Base-by-base conservation (phyloP, 169 alveolate genomes). In the Plasmodium cynomolgi region DNA sequence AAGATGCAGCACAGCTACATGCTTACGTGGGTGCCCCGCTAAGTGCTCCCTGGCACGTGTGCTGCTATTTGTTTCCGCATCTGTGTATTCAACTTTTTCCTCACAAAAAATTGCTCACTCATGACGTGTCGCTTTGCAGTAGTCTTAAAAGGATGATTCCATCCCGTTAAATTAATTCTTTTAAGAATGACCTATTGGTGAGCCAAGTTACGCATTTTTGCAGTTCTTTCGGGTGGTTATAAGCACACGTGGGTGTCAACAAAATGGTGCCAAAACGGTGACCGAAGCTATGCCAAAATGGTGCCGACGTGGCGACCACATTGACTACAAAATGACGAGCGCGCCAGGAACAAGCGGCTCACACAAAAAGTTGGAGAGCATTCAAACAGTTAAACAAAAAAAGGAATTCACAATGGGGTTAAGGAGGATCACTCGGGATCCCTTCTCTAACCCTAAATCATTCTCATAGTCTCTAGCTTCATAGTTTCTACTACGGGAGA, bases 401-500 rank as follows among this genome's bases (percentile, higher is more conserved):
- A 29, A 50, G 23, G 11, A n/a, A 33, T 84, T 20, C 71, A 73
- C 73, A 41, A 73, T 13, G 3, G 11, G 54, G 31, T 9, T 20
- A 31, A 81, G 26, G 20, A 31, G 86, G 26, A 44, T 3, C 4
- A 9, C 31, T 11, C 79, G 2, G 20, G 75, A 80, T 5, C n/a
- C 4, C 37, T 2, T 26, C 37, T 26, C n/a, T 68, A 29, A 29
- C 37, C 31, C 68, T 86, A 86, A 33, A 86, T 8, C 84, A 75
- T 74, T 47, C 81, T 50, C 93, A 86, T 15, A 17, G 86, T 3
- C 72, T 86, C 84, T 11, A 86, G 44, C 72, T 86, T 86, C 79
- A 86, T 54, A 0, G 93, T 86, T 75, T 86, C 93, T 15, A 86
- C 86, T 75, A 86, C 31, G 15, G 93, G 93, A 8, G 93, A 86